Conservation (phyloP, 345 rosid species). For the Pseudoturritis turrita region DNA sequence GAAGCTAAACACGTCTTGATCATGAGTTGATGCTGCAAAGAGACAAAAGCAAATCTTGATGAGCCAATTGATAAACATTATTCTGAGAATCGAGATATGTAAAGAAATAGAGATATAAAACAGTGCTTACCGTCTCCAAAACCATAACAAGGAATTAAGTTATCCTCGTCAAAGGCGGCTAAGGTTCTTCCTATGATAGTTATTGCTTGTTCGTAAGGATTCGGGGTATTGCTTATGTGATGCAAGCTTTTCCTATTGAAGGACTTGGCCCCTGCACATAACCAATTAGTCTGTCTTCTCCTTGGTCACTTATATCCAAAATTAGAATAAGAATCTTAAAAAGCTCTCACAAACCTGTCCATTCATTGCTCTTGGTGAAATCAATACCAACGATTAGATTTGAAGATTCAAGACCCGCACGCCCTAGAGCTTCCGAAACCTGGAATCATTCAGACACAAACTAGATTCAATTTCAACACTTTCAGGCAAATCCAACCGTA, state of each 20-base stretch:
- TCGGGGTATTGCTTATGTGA: conserved; percentile 55
- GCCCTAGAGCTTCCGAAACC: conserved; percentile 85
- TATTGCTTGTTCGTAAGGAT: conserved; percentile 93
- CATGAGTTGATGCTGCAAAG: conserved; percentile 89
- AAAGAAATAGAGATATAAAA: background rate
- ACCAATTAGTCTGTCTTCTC: background rate
- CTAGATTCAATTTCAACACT: background rate
- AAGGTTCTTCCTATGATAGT: conserved; percentile 83
- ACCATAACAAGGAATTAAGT: conserved; percentile 92
- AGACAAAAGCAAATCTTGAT: conserved; percentile 9
- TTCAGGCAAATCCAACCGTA: background rate
- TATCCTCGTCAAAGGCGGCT: conserved; percentile 85
- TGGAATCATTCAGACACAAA: background rate
- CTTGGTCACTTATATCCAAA: background rate
- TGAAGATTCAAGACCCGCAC: conserved; percentile 93
- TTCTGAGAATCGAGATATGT: background rate
- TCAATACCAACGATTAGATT: conserved; percentile 95
- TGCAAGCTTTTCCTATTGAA: conserved; percentile 74
- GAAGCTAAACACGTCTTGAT: conserved; percentile 91
- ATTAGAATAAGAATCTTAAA: background rate
- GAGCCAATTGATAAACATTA: background rate
- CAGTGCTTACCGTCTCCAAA: conserved; percentile 82
- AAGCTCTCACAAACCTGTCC: conserved; percentile 62
- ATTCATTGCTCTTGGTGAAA: conserved; percentile 96
- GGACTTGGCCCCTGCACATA: conserved; percentile 56